Base-by-base conservation (phyloP, 2,329 filamentous ascomycete genomes). In the Eutypella sp. region DNA sequence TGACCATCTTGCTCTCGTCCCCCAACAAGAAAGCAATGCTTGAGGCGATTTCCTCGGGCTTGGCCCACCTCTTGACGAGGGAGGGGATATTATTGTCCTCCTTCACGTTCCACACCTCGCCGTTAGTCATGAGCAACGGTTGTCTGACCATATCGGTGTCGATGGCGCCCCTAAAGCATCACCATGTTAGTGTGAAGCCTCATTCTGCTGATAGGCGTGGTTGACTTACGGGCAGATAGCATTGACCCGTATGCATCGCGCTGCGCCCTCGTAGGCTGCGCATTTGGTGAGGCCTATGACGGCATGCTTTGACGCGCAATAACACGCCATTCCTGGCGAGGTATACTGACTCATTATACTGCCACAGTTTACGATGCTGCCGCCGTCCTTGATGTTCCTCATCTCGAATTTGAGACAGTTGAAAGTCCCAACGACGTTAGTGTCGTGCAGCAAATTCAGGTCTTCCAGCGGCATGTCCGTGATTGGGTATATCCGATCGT, bases 341-440 rank as follows among this genome's bases (percentile, higher is more conserved):
- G 69, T 69, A 10, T 58, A 58, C 2, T 70, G 44, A 0, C 72
- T 72, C 10, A 67, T 65, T 11, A 66, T 62, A 48, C 66, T 69
- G 11, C 67, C 55, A 11, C 66, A 65, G 52, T 70, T 75, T 39
- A 75, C 72, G 40, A 76, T 70, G 50, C 67, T 68, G 0, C 67
- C 70, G 9, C 63, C 52, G 3, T 59, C 54, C 29, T 52, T 51
- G 46, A 76, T 71, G 0, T 60, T 57, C 13, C 58, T 62, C 16
- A 79, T 48, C 52, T 79, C 58, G 9, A 70, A 70, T 7, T 72
- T 60, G 47, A 80, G 46, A 47, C 72, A 76, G 43, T 76, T 70
- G 60, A 77, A 72, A 29, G 72, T 60, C 4, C 76, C 74, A 6
- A 54, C 63, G 5, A 68, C 45, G 53, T 76, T 76, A 10, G 74